Evolutionary conservation across 495 filamentous ascomycete species (phyloP).

Genomic region (Penicillium parvum): DNA sequence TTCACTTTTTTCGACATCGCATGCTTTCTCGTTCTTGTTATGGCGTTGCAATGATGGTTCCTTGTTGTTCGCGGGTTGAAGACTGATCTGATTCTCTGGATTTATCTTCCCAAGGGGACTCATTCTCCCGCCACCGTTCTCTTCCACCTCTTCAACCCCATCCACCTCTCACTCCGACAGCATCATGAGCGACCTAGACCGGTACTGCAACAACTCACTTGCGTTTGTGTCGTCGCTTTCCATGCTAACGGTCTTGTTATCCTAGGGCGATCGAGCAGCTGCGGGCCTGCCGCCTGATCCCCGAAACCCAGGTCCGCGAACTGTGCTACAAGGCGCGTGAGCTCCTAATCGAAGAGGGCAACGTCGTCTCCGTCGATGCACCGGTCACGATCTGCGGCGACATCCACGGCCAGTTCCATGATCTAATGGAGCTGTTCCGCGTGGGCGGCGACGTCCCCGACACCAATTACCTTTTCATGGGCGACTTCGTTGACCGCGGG

Average conservation of each 20-base stretch:
- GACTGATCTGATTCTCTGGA: conserved; percentile 13
- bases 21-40: conserved; percentile 1
- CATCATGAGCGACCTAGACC: conserved; percentile 83
- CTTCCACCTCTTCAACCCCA: conserved; percentile 7
- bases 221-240: not conserved
- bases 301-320: conserved; percentile 90
- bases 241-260: conserved; percentile 12
- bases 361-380: conserved; percentile 92
- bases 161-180: conserved; percentile 5
- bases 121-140: too few relatives aligned
- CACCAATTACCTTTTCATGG: conserved; percentile 99
- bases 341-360: conserved; percentile 94
- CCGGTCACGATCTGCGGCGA: conserved; percentile 99
- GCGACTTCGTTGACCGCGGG: conserved; percentile 96
- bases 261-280: conserved; percentile 89
- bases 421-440: conserved; percentile 96
- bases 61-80: conserved; percentile 14
- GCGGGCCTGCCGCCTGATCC: conserved; percentile 92
- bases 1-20: not conserved
- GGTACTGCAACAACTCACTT: conserved; percentile 43
- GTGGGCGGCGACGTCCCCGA: conserved; percentile 94
- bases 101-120: conserved; percentile 2
- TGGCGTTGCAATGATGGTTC: conserved; percentile 22
- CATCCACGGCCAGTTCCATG: conserved; percentile 98
- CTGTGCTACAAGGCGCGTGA: conserved; percentile 97